phyloP scores from a whole-genome alignment of 768 basidiomycete species.

The Galerina marginata region DNA sequence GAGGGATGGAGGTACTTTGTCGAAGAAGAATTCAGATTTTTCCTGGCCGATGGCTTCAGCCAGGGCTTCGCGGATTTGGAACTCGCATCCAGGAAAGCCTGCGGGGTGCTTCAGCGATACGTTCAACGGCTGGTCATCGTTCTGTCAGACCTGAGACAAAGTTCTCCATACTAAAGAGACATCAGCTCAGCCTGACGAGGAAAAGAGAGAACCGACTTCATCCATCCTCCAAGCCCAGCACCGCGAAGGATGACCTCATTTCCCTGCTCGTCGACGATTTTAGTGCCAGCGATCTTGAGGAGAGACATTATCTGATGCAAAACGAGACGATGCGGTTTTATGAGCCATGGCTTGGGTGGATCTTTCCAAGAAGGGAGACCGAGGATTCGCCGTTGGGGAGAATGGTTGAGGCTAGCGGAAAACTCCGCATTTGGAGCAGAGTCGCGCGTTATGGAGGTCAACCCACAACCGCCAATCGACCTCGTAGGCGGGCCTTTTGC shows the following conservation, averaged over 20 bases:
- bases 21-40: conserved; percentile 82
- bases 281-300: conserved; percentile 62
- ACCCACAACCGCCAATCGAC: conserved; percentile 35
- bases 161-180: conserved; percentile 69
- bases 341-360: conserved; percentile 3
- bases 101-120: conserved; percentile 1
- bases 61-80: conserved; percentile 76
- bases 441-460: conserved; percentile 11
- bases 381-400: conserved; percentile 3
- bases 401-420: background rate
- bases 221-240: conserved; percentile 85
- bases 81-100: conserved; percentile 84
- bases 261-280: conserved; percentile 61
- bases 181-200: background rate
- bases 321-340: conserved; percentile 10
- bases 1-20: conserved; percentile 58
- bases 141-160: conserved; percentile 64
- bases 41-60: conserved; percentile 65
- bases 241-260: conserved; percentile 68
- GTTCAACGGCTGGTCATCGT: background rate
- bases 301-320: conserved; percentile 53
- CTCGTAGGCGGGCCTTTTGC: conserved; percentile 68
- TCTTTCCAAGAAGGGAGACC: conserved; percentile 7
- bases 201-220: conserved; percentile 64
- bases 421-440: background rate